phyloP scores from a whole-genome alignment of 2,329 filamentous ascomycete species.

The Pyricularia grisea region DNA sequence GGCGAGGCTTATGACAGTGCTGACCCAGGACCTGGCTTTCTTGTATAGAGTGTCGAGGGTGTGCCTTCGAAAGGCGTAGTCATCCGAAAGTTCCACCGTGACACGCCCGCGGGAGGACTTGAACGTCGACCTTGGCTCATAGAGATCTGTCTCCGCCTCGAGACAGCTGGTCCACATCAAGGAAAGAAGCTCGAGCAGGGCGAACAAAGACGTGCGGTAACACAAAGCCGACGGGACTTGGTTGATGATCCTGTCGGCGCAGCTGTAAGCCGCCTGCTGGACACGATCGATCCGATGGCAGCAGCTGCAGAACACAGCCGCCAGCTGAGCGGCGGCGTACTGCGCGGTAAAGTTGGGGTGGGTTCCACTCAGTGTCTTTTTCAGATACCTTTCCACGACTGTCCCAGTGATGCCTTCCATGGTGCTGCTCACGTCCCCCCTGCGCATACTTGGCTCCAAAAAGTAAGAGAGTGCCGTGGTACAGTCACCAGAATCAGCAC shows the following conservation, averaged over 20 bases:
- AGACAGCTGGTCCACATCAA: slow-evolving; percentile 94
- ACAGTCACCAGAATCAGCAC: slow-evolving; percentile 80
- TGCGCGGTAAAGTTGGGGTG: slow-evolving; percentile 79
- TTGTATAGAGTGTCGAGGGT: slow-evolving; percentile 73
- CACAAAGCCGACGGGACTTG: slow-evolving; percentile 85
- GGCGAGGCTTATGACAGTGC: slow-evolving; percentile 69
- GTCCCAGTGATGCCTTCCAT: slow-evolving; percentile 58
- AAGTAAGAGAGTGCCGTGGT: slow-evolving; percentile 88
- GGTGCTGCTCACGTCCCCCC: slow-evolving; percentile 50
- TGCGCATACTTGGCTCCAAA: slow-evolving; percentile 76
- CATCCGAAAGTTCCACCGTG: slow-evolving; percentile 83
- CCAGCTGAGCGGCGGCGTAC: slow-evolving; percentile 82
- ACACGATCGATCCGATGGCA: slow-evolving; percentile 91
- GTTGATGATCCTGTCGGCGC: slow-evolving; percentile 76
- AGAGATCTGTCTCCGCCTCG: slow-evolving; percentile 89
- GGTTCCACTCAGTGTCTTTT: slow-evolving; percentile 61
- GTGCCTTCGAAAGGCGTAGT: slow-evolving; percentile 70
- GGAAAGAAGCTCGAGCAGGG: slow-evolving; percentile 80
- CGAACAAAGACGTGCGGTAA: slow-evolving; percentile 83
- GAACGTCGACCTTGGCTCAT: slow-evolving; percentile 76
- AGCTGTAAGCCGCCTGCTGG: slow-evolving; percentile 74
- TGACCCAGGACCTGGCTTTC: slow-evolving; percentile 73
- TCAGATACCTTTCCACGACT: slow-evolving; percentile 71
- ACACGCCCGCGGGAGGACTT: slow-evolving; percentile 70
- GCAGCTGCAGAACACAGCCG: slow-evolving; percentile 74